phyloP scores from a whole-genome alignment of 345 rosid genomes.

The Arabis alpina region DNA sequence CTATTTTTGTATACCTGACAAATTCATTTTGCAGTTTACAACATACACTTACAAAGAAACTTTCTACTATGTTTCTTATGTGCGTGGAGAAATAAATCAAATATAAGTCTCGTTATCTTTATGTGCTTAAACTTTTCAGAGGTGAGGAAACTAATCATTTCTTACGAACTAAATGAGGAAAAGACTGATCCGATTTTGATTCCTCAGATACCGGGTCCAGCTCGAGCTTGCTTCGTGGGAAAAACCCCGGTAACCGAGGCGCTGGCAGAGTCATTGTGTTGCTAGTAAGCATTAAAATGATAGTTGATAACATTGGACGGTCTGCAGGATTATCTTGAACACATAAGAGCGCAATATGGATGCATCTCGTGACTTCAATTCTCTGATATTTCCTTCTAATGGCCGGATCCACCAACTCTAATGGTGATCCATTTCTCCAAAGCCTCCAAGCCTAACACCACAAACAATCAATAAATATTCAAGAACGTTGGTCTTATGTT shows the following conservation, averaged over 20 bases:
- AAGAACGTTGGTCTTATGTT: not conserved
- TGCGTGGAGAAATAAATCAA: not conserved
- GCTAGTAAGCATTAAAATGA: conserved; percentile 39
- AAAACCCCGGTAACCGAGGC: conserved; percentile 27
- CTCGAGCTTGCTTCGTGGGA: not conserved
- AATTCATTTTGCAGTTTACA: not conserved
- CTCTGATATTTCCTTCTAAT: conserved; percentile 28
- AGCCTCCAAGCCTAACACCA: conserved; percentile 38
- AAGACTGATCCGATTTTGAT: not conserved
- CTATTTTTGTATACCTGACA: too few relatives aligned
- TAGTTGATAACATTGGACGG: conserved; percentile 31
- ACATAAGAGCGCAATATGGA: conserved; percentile 39
- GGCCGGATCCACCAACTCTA: conserved; percentile 33
- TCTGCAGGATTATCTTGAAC: conserved; percentile 38
- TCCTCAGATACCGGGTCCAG: conserved; percentile 1
- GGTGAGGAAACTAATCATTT: not conserved
- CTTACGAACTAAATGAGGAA: conserved; percentile 27
- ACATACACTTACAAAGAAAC: not conserved
- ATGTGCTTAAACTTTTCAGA: not conserved
- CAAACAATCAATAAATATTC: not conserved
- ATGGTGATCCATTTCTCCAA: conserved; percentile 36
- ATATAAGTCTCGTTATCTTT: not conserved
- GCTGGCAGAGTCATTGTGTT: conserved; percentile 34
- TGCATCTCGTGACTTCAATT: conserved; percentile 36
- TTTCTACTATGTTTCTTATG: not conserved